Base-by-base conservation (phyloP, 495 filamentous ascomycete genomes). In the Neurospora tetraspora region DNA sequence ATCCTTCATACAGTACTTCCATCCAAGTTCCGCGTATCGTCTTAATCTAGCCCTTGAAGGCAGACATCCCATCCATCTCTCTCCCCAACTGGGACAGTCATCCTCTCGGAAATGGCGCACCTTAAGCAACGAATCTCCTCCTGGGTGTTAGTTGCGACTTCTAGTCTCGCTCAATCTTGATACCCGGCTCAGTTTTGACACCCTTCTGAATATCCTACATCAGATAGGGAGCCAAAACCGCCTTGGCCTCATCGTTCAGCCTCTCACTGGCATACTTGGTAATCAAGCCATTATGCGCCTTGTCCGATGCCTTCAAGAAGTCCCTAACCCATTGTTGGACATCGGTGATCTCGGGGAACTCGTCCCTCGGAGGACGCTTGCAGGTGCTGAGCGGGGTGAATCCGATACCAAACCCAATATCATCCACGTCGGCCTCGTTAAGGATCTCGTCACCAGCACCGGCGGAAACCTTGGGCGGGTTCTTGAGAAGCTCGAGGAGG, bases 321-420 rank as follows among this genome's bases (percentile, higher is more conserved):
- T 86, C 80, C 31, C 91, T 86, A 4, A 94, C 93, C 94, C 94
- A 98, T 36, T 77, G 78, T 82, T 91, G 91, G 20, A 96, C 88
- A 78, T 96, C 92, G 10, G 84, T 84, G 10, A 95, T 91, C 71
- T 96, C 91, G 39, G 94, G 92, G 87, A 90, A 97, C 23, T 91
- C 89, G 78, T 97, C 94, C 71, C 84, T 85, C 10, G 85, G 73
- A 1, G 80, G 75, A 69, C 89, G 88, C 79, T 91, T 92, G 81
- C 94, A 93, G 2, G 96, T 98, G 79, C 92, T 94, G 71, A 99
- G 86, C 47, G 91, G 88, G 2, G 96, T 98, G 82, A 96, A 99
- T 1, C 93, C 94, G 59, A 97, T 89, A 12, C 95, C 96, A 76
- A 98, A 99, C 69, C 92, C 90, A 78, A 97, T 89, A 79, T 99